Base-by-base conservation (phyloP, 2,329 filamentous ascomycete genomes). In the Dryadomyces quercus-mongolicae region DNA sequence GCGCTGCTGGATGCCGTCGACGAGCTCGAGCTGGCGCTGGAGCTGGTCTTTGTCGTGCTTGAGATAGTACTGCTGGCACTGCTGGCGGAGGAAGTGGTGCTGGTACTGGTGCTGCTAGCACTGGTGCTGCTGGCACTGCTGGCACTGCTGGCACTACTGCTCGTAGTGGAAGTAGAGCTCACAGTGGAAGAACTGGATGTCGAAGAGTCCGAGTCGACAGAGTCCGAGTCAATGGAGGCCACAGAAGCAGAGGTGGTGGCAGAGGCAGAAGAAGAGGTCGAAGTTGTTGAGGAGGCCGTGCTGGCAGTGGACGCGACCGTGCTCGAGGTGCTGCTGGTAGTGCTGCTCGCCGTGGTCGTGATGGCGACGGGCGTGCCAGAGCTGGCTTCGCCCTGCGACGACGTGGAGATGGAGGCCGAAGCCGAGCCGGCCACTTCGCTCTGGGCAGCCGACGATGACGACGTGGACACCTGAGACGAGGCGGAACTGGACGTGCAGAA, bases 401-500 rank as follows among this genome's bases (percentile, higher is more conserved):
- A 55, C 36, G 60, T 51, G 9, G 21, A 16, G 21, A 60, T 2
- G 13, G 25, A 31, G 25, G 4, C 25, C 4, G 47, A 46, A 1
- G 54, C n/a, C 1, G 56, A 52, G 40, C 52, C 43, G 12, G 55
- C 47, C 34, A 50, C 47, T 15, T 50, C 36, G 21, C 46, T 45
- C 47, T 46, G 5, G 47, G 25, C 15, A n/a, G 25, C 9, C 45
- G n/a, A n/a, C n/a, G n/a, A n/a, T n/a, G n/a, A 34, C 1, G 50
- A 44, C 13, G 54, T 22, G 18, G 46, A 9, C n/a, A 25, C 12
- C 16, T 13, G 22, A 2, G 56, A 38, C 16, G 50, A 51, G 25
- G 54, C 57, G 2, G 51, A 25, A 9, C 36, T 31, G n/a, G 50
- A 16, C 8, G 34, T 15, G 55, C 80, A 83, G 60, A 65, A 81